These are phyloP conservation scores for Nakazawaea ishiwadae DNA, from an alignment of 805 yeast species.

Conservation along the genomic window DNA sequence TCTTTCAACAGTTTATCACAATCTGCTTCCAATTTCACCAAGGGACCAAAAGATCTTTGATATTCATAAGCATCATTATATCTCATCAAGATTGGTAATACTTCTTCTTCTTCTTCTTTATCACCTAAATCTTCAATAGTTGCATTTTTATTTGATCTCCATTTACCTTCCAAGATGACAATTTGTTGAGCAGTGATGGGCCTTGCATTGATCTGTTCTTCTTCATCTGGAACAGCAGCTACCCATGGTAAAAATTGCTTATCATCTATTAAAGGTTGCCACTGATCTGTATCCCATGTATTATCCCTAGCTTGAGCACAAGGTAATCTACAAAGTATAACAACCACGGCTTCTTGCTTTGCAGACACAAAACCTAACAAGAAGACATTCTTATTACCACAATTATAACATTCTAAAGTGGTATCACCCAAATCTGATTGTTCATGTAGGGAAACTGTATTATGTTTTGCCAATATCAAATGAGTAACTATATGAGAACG, in stretches of 20 bases:
- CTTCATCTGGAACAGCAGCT: slow-evolving; percentile 64
- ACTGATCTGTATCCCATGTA: slow-evolving; percentile 82
- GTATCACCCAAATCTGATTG: slow-evolving; percentile 86
- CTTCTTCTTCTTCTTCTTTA: slow-evolving; percentile 49
- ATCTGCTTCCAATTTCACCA: slow-evolving; percentile 78
- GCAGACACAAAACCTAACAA: slow-evolving; percentile 85
- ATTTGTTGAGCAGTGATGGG: slow-evolving; percentile 62
- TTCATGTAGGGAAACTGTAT: slow-evolving; percentile 67
- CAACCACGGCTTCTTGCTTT: slow-evolving; percentile 80
- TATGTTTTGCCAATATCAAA: slow-evolving; percentile 75
- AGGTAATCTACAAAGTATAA: slow-evolving; percentile 81
- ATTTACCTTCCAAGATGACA: slow-evolving; percentile 67
- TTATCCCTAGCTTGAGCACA: slow-evolving; percentile 74
- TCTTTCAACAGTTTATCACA: slow-evolving; percentile 71
- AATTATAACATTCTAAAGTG: slow-evolving; percentile 81
- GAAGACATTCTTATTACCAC: slow-evolving; percentile 80
- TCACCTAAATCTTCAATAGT: slow-evolving; percentile 62
- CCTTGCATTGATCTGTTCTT: slow-evolving; percentile 50
- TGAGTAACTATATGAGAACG: slow-evolving; percentile 86
- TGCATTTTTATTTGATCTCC: slow-evolving; percentile 72
- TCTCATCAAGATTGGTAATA: slow-evolving; percentile 68
- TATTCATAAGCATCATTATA: slow-evolving; percentile 82
- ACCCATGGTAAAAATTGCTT: slow-evolving; percentile 80
- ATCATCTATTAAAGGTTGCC: slow-evolving; percentile 84
- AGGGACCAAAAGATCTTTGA: slow-evolving; percentile 80